Base-by-base conservation (phyloP, 164 flowering plant species). In the Vitis amurensis region DNA sequence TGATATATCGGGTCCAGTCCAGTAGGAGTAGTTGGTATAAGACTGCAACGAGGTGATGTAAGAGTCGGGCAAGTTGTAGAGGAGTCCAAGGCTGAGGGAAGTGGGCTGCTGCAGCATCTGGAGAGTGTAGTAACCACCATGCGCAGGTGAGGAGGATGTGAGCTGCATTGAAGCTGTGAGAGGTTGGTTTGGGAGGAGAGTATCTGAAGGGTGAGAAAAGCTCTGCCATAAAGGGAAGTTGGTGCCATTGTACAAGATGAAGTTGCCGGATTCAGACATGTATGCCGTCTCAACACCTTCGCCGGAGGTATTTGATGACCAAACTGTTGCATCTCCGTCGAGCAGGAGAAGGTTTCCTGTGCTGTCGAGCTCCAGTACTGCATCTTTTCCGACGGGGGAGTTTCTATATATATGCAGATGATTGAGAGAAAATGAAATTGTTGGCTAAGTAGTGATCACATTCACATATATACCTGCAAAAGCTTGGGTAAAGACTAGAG, bases 51-150 rank as follows among this genome's bases (percentile, higher is more conserved):
- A 64, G 12, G 68, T 13, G 14, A 73, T 70, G 47, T 68, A 66
- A 9, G 82, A 58, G 47, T 81, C 82, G 0, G 91, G 89, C 67
- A 82, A 68, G 77, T 85, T 91, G 77, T 86, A 90, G 14, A 89
- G 85, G 48, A 94, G 77, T 0, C 79, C 96, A 2, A 94, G 87
- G 81, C 86, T 90, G 0, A 92, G 76, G 1, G 98, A 91, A 15
- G 90, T 92, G 27, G 87, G 82, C 68, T 94, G 88, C 60, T 92
- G 97, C 5, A 91, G 82, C 97, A 94, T 92, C 75, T 89, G 89
- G n/a, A 94, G 80, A 1, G 95, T 66, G 78, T 88, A 89, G 73
- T 84, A 89, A 37, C 91, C 91, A 6, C 84, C 85, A 47, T 60
- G 59, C 4, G 80, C 55, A n/a, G 88, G 75, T 1, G 85, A 81